Evolutionary conservation across 129 eudicot species (phyloP).

Genomic region (Flaveria bidentis): DNA sequence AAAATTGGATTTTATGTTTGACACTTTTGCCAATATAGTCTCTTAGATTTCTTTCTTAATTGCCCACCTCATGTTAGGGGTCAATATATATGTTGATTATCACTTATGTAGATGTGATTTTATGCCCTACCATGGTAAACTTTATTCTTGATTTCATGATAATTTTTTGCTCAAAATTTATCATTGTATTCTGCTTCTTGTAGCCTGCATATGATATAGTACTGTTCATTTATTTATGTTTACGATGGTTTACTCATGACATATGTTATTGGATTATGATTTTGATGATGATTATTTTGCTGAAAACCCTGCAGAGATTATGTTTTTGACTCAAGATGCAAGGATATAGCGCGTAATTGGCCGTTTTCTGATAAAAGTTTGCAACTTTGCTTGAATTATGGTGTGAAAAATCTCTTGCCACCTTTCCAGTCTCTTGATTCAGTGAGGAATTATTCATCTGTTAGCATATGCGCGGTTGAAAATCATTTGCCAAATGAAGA

Average conservation of each 20-base stretch:
- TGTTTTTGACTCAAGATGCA: slow-evolving; percentile 60
- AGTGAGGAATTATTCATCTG: slow-evolving; percentile 34
- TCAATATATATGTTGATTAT: slow-evolving; percentile 18
- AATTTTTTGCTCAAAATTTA: neutral
- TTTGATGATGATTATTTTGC: neutral
- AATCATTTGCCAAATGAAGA: slow-evolving; percentile 31
- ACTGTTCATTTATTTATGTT: neutral
- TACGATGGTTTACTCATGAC: slow-evolving; percentile 13
- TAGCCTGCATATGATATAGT: slow-evolving; percentile 33
- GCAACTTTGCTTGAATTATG: slow-evolving; percentile 63
- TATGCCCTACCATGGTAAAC: slow-evolving; percentile 31
- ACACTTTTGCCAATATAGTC: slow-evolving; percentile 20
- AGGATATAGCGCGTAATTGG: slow-evolving; percentile 64
- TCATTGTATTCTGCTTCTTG: slow-evolving; percentile 17
- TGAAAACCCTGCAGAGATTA: slow-evolving; percentile 52
- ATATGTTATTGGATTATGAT: neutral
- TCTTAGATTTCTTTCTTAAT: slow-evolving; percentile 23
- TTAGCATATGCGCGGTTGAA: slow-evolving; percentile 27
- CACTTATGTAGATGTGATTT: slow-evolving; percentile 29
- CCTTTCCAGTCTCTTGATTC: slow-evolving; percentile 69
- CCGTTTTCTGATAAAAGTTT: slow-evolving; percentile 67
- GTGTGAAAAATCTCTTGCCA: slow-evolving; percentile 67
- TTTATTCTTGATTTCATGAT: neutral
- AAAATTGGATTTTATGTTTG: slow-evolving; percentile 16
- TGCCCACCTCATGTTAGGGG: slow-evolving; percentile 8